Conservation (phyloP, 345 rosid genomes). For the Anacardium occidentale region DNA sequence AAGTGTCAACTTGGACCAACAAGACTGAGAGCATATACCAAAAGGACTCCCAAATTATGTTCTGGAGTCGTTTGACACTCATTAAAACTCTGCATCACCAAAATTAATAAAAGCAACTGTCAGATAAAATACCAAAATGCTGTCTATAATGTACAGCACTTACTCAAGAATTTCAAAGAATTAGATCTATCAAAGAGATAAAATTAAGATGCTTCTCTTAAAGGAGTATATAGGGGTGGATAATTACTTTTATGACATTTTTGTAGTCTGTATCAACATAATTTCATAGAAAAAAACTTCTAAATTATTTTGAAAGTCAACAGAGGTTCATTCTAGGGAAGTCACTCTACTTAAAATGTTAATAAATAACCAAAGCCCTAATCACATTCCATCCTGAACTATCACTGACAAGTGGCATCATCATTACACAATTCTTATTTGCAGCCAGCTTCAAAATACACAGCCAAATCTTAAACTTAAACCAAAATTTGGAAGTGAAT, state of each 20-base stretch:
- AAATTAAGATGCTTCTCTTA: background rate
- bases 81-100: constrained; percentile 50
- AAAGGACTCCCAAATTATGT: constrained; percentile 77
- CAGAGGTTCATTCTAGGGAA: background rate
- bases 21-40: constrained; percentile 50
- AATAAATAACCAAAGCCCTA: background rate
- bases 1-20: background rate
- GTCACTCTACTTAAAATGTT: background rate
- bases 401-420: background rate
- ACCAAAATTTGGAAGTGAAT: background rate
- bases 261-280: no score
- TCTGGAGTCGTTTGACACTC: constrained; percentile 53
- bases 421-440: background rate
- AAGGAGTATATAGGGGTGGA: no score
- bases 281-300: background rate
- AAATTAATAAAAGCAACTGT: constrained; percentile 12
- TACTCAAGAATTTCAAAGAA: no score
- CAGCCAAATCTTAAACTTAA: background rate
- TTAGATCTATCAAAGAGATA: no score
- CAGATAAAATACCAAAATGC: constrained; percentile 4
- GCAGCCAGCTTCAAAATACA: background rate
- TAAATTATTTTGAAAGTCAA: background rate
- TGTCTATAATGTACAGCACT: background rate
- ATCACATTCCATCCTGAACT: background rate
- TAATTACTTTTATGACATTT: no score